Percentiles rank a stretch among this genome's conserved stretches.
phyloP scores from a whole-genome alignment of 2,329 filamentous ascomycete genomes.

The Claviceps sp. region DNA sequence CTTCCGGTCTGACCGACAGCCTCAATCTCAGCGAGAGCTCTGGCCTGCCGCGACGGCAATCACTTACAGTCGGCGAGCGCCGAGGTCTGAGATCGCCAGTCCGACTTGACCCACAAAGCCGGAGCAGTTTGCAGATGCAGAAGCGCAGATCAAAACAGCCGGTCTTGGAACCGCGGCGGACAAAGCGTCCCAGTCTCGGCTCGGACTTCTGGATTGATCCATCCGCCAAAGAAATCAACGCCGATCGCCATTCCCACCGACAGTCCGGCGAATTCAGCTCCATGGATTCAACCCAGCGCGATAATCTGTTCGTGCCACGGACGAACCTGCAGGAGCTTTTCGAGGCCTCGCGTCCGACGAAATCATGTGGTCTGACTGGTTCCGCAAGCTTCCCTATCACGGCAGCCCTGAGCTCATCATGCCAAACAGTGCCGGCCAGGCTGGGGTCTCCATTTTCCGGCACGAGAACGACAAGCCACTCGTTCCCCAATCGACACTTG shows the following conservation, averaged over 20 bases:
- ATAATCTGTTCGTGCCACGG: constrained; percentile 27
- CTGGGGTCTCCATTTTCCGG: constrained; percentile 47
- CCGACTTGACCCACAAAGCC: constrained; percentile 31
- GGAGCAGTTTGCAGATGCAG: constrained; percentile 40
- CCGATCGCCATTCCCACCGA: constrained; percentile 8
- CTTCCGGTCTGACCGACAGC: constrained; percentile 30
- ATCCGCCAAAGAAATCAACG: constrained; percentile 12
- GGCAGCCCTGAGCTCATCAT: constrained; percentile 11
- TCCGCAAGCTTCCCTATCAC: constrained; percentile 1
- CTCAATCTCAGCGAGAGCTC: constrained; percentile 14
- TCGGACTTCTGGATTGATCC: constrained; percentile 41
- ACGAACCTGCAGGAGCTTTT: constrained; percentile 29
- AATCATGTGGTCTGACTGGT: background rate
- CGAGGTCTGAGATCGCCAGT: constrained; percentile 40
- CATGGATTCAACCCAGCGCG: constrained; percentile 17
- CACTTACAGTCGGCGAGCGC: constrained; percentile 35
- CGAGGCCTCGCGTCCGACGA: constrained; percentile 15
- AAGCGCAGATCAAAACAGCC: constrained; percentile 39
- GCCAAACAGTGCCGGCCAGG: constrained; percentile 27
- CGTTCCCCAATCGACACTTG: constrained; percentile 45
- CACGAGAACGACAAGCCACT: constrained; percentile 34
- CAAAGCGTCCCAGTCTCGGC: constrained; percentile 40
- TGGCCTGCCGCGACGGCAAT: constrained; percentile 28
- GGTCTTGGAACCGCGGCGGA: constrained; percentile 31
- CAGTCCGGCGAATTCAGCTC: constrained; percentile 21